These are phyloP conservation scores for Naganishia randhawae DNA, from an alignment of 768 basidiomycete species.

Conservation along the genomic window DNA sequence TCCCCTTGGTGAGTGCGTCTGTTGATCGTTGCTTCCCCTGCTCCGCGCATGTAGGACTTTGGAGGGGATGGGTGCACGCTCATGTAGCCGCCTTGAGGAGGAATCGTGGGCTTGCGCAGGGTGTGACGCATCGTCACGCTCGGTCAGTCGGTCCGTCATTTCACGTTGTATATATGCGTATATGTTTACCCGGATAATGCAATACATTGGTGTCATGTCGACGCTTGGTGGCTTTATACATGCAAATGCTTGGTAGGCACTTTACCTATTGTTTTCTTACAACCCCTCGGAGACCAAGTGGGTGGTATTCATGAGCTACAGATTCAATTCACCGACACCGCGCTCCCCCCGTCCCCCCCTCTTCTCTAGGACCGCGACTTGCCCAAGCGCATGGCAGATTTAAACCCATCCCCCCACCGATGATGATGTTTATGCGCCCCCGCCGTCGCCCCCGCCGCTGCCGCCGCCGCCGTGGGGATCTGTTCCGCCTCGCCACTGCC, in stretches of 20 bases:
- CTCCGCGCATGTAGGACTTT: constrained; percentile 24
- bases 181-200: neutral
- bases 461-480: neutral
- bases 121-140: neutral
- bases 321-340: neutral
- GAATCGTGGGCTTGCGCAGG: neutral
- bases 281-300: no score
- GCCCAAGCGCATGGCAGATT: constrained; percentile 15
- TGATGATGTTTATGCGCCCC: neutral
- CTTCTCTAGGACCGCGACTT: constrained; percentile 15
- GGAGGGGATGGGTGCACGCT: constrained; percentile 24
- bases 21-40: neutral
- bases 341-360: neutral
- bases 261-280: no score
- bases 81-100: constrained; percentile 9
- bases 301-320: neutral
- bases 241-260: no score
- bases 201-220: neutral
- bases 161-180: constrained; percentile 1
- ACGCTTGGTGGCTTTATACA: neutral
- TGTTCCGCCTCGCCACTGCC: neutral
- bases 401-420: constrained; percentile 18
- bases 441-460: neutral
- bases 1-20: neutral
- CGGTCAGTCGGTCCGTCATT: neutral